phyloP scores from a whole-genome alignment of 257 asterid species.

The Solanum boliviense region DNA sequence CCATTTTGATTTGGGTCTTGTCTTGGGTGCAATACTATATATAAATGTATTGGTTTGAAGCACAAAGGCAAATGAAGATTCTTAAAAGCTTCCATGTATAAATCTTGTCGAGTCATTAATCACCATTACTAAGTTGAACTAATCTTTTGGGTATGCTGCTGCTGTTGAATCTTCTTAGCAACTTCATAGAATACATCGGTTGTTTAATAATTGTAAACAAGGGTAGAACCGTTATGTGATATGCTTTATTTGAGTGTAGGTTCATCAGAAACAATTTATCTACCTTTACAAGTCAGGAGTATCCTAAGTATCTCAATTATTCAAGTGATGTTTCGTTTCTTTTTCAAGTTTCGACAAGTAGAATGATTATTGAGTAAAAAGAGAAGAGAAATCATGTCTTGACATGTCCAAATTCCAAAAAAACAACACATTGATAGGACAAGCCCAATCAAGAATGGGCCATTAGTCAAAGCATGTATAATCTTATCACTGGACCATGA shows the following conservation, averaged over 20 bases:
- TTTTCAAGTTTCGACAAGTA: background rate
- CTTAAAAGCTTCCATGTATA: background rate
- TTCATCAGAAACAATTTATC: too few species aligned
- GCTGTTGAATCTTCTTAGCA: background rate
- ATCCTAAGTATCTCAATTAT: too few species aligned
- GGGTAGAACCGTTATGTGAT: background rate
- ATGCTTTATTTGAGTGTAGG: background rate
- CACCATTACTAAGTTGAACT: background rate
- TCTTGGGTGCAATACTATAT: too few species aligned
- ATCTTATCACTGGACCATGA: background rate
- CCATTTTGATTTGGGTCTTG: background rate
- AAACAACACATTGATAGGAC: background rate
- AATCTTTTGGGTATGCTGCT: background rate
- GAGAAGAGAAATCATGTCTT: background rate
- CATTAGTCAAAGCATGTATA: background rate
- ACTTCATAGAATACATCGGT: background rate
- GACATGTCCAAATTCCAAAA: background rate
- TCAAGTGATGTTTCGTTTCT: too few species aligned
- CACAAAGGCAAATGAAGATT: background rate
- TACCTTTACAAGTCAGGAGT: too few species aligned
- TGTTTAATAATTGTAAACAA: background rate
- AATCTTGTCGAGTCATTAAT: background rate
- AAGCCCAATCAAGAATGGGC: background rate
- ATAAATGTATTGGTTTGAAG: background rate
- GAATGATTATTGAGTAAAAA: background rate